A percentile compares a stretch with the other conserved stretches of the same genome.
These are phyloP conservation scores for Pilasporangium apinafurcum DNA, from an alignment of 352 stramenopile genomes.

Conservation along the genomic window DNA sequence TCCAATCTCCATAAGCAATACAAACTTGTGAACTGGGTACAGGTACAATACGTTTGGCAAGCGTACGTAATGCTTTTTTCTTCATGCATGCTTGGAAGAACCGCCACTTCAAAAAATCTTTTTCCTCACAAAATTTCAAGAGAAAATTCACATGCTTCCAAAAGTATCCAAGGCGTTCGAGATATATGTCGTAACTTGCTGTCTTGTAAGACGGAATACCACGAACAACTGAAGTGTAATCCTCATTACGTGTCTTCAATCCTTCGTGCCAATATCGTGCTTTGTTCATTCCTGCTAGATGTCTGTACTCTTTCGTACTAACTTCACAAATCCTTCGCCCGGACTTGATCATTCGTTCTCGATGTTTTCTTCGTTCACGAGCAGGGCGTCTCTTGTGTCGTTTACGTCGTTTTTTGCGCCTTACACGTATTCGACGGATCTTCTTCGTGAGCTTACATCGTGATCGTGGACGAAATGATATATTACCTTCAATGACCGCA, in stretches of 20 bases:
- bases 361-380: neutral
- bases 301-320: conserved; percentile 1
- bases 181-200: neutral
- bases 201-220: conserved; percentile 2
- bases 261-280: conserved; percentile 1
- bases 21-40: neutral
- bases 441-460: neutral
- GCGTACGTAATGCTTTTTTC: neutral
- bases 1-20: neutral
- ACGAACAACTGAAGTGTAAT: neutral
- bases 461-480: neutral
- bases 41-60: neutral
- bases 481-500: neutral
- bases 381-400: neutral
- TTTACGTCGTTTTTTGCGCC: neutral
- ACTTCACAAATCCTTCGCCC: neutral
- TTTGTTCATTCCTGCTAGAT: conserved; percentile 2
- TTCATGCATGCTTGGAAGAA: neutral
- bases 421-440: no score
- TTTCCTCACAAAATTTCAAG: neutral
- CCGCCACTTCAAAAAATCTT: neutral
- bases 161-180: neutral
- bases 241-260: neutral
- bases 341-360: neutral
- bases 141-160: conserved; percentile 1